Base-by-base conservation (phyloP, 1,284 basidiomycete species). In the Porogramme epimiltina region DNA sequence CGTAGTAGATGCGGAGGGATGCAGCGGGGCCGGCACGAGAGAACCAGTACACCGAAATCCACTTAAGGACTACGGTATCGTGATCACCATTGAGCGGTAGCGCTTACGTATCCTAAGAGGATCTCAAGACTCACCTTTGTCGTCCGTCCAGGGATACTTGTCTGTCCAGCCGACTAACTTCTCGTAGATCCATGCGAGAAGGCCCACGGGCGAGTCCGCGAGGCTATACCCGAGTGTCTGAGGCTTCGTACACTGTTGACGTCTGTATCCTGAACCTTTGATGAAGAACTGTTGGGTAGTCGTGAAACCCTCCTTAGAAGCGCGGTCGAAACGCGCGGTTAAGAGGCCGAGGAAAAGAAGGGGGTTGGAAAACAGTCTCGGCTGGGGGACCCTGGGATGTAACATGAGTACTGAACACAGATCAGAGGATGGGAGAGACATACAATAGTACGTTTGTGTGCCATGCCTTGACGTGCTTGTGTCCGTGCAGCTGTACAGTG, bases 181-280 rank as follows among this genome's bases (percentile, higher is more conserved):
- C 55, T 84, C 81, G 47, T 82, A 83, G 31, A 84, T 80, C 79
- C 82, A 84, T 2, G 75, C 78, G 2, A 85, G 70, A 15, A 85
- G 60, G 0, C 79, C 82, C 3, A 74, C 69, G 13, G 83, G 83
- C 15, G 80, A 83, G 58, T 84, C 83, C 0, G 74, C 63, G 0
- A 85, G 66, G 8, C 69, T 61, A 55, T 84, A 85, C 0, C 80
- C 82, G 3, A 85, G 60, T 0, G 82, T 85, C 60, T 83, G 81
- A 0, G 83, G 82, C 46, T 74, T 73, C 0, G 79, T 81, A 6
- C 5, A 4, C 6, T 37, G 34, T 18, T 24, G 13, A 11, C 13
- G 9, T 4, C 16, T 15, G 33, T 45, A 45, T 4, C 43, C 43
- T 13, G 20, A 16, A 8, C 43, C 43, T 4, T 18, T 6, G 4